Evolutionary conservation across 1,284 basidiomycete species (phyloP).

Genomic region (Naganishia albida): DNA sequence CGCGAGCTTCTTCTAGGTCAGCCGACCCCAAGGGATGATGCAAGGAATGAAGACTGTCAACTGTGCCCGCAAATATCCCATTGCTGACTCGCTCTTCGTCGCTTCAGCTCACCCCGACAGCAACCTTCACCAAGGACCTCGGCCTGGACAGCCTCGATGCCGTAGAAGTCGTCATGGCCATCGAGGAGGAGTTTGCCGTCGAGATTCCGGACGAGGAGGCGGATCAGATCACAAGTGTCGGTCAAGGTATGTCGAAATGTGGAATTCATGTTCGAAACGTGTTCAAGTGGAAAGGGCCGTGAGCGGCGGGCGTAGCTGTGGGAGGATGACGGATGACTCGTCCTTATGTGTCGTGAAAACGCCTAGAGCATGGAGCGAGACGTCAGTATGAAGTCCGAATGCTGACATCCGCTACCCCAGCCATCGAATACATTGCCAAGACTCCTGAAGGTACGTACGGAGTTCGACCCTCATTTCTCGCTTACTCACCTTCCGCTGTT

Average conservation of each 20-base stretch:
- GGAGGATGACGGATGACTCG: not conserved
- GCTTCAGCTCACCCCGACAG: conserved; percentile 68
- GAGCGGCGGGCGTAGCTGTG: not conserved
- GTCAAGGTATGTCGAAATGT: conserved; percentile 73
- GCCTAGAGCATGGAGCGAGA: conserved; percentile 6
- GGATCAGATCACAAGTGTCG: conserved; percentile 94
- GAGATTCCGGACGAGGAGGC: conserved; percentile 94
- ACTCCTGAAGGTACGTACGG: conserved; percentile 51
- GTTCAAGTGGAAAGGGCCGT: not conserved
- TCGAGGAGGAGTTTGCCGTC: conserved; percentile 83
- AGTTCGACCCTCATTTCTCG: not conserved
- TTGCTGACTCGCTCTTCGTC: too few relatives aligned
- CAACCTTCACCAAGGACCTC: conserved; percentile 84
- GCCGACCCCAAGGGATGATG: not conserved
- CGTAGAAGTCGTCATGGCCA: conserved; percentile 98
- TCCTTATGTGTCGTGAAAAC: too few relatives aligned
- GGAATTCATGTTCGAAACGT: not conserved
- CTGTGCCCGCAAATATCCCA: too few relatives aligned
- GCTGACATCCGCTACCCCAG: conserved; percentile 55
- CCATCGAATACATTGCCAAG: conserved; percentile 95
- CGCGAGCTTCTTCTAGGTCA: not conserved
- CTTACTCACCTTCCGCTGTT: not conserved
- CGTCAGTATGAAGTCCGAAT: conserved; percentile 23
- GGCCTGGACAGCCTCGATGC: conserved; percentile 95
- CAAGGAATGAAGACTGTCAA: not conserved